Base-by-base conservation (phyloP, 345 rosid species). In the Eucalyptus leucophloia region DNA sequence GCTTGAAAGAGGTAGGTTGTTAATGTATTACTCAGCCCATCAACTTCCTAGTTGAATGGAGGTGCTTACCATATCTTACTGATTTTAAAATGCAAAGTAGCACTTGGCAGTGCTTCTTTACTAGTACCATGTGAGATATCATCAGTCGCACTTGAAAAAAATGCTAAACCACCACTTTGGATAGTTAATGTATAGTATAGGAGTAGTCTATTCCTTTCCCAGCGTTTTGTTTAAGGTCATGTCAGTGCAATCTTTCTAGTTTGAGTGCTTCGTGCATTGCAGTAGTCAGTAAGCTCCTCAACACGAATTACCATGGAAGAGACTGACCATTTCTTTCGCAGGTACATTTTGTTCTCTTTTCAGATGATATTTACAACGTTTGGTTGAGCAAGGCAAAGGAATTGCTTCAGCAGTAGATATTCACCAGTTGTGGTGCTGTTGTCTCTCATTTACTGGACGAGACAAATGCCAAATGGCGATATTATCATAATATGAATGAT, bases 311-410 rank as follows among this genome's bases (percentile, higher is more conserved):
- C 21, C 26, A 37, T 37, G 49, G 34, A 88, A 77, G 37, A 50
- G 53, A 67, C 45, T 56, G 60, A 54, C 67, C 8, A 7, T 87
- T 54, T 34, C 28, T 42, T 89, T 49, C 90, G 87, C 95, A 97
- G 99, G 98, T 96, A 89, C 97, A 98, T 90, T 95, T 96, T 90
- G 97, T 95, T 83, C 92, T 96, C 90, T 95, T 98, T 89, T 80
- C 91, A 0, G 97, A 95, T 40, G 93, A 97, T 26, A 93, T 95
- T 34, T 95, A 91, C 45, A 88, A 91, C 83, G 93, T 89, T 80
- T 98, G 99, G 99, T 44, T 94, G 86, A 91, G 89, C 92, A 96
- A 94, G 91, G 99, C 99, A 50, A 93, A 92, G 92, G 95, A 96
- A 50, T 72, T 93, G 89, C 93, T 94, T 86, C 89, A 90, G 90